Percentiles rank a stretch among this genome's conserved stretches.
These are phyloP conservation scores for Lindgomyces ingoldianus DNA, from an alignment of 495 filamentous ascomycete species.

Conservation along the genomic window DNA sequence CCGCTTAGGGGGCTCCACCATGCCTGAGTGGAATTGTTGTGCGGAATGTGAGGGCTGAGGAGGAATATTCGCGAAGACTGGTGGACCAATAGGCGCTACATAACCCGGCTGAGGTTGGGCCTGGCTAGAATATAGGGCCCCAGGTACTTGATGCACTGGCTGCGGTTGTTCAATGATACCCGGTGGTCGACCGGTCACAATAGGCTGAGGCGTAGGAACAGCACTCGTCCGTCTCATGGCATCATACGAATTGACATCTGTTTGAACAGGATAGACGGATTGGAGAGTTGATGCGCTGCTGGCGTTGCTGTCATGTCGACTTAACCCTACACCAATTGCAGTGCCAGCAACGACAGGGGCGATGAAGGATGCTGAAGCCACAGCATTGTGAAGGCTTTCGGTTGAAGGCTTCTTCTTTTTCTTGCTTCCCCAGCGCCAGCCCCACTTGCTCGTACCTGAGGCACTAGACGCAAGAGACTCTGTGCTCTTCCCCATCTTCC, in stretches of 20 bases:
- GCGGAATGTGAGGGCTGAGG: not conserved
- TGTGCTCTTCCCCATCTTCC: slow-evolving; percentile 44
- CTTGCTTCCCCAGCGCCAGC: slow-evolving; percentile 59
- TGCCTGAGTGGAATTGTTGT: slow-evolving; percentile 10
- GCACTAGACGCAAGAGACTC: slow-evolving; percentile 58
- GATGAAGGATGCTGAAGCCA: slow-evolving; percentile 11
- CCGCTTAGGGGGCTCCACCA: slow-evolving; percentile 10
- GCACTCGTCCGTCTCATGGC: slow-evolving; percentile 27
- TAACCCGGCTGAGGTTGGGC: slow-evolving; percentile 26
- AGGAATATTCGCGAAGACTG: slow-evolving; percentile 37
- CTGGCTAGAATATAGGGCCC: slow-evolving; percentile 33
- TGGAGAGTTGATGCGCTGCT: slow-evolving; percentile 39
- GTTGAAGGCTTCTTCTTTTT: slow-evolving; percentile 44
- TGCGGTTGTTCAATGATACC: slow-evolving; percentile 46
- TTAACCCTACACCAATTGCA: slow-evolving; percentile 14
- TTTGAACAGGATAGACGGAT: slow-evolving; percentile 34
- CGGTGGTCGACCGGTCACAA: slow-evolving; percentile 36
- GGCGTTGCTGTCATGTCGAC: slow-evolving; percentile 27
- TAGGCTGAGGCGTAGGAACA: slow-evolving; percentile 21
- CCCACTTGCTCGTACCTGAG: slow-evolving; percentile 56
- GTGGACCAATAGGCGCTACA: slow-evolving; percentile 38
- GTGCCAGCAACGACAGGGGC: slow-evolving; percentile 26
- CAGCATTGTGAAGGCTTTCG: slow-evolving; percentile 22
- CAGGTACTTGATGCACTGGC: slow-evolving; percentile 43
- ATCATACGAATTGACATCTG: slow-evolving; percentile 36